Conservation (phyloP, 2,329 filamentous ascomycete species). For the Curvularia spicifera region DNA sequence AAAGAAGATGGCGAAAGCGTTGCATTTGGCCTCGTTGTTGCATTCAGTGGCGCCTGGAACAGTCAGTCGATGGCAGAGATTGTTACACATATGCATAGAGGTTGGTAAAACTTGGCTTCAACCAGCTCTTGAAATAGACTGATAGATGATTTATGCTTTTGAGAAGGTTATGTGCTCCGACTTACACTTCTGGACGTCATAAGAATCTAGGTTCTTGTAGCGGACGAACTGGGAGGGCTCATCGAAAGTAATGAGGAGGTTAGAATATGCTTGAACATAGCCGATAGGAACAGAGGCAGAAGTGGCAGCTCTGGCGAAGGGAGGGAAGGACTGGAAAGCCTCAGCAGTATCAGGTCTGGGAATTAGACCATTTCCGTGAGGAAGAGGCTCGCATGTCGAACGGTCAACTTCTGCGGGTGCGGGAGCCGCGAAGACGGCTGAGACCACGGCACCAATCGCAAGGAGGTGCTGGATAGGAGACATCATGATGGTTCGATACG, state of each 20-base stretch:
- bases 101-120: not conserved
- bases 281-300: constrained; percentile 22
- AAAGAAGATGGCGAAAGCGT: constrained; percentile 32
- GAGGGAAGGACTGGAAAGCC: constrained; percentile 18
- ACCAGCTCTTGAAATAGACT: not conserved
- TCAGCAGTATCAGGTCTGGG: constrained; percentile 19
- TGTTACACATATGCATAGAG: not conserved
- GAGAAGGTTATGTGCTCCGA: not conserved
- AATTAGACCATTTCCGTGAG: constrained; percentile 8
- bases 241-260: constrained; percentile 19
- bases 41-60: constrained; percentile 13
- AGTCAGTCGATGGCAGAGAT: not conserved
- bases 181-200: constrained; percentile 21
- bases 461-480: not conserved
- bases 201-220: constrained; percentile 17
- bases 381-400: constrained; percentile 1
- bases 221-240: constrained; percentile 19
- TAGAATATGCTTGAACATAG: constrained; percentile 26
- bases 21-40: constrained; percentile 18
- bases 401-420: not conserved
- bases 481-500: not conserved
- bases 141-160: not conserved
- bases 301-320: constrained; percentile 18
- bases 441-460: not conserved
- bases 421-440: not conserved